Evolutionary conservation across 331 rosid genomes (phyloP).

Genomic region (Spiraea crenata): DNA sequence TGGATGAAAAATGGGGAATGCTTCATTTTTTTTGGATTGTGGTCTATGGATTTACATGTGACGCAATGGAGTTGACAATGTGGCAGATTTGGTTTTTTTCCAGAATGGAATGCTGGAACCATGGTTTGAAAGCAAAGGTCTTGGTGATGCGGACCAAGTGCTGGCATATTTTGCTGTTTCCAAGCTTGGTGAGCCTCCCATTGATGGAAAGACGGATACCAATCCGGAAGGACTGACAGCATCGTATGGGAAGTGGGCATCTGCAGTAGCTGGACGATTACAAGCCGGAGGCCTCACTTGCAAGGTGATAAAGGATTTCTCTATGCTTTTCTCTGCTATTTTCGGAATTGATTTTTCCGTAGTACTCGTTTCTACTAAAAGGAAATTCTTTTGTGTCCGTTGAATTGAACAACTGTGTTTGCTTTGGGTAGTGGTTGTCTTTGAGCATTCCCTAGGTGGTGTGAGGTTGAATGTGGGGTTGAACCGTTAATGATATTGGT

Average conservation of each 20-base stretch:
- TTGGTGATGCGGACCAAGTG: slow-evolving; percentile 67
- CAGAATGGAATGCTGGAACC: slow-evolving; percentile 99
- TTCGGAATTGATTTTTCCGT: neutral
- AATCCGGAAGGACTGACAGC: slow-evolving; percentile 95
- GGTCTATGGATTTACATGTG: neutral
- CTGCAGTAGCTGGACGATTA: slow-evolving; percentile 64
- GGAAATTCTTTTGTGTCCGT: neutral
- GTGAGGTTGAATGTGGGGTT: neutral
- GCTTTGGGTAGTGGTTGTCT: neutral
- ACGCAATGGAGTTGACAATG: slow-evolving; percentile 39
- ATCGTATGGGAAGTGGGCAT: slow-evolving; percentile 89
- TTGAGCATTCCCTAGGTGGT: neutral
- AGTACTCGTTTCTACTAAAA: neutral
- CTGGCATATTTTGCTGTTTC: slow-evolving; percentile 92
- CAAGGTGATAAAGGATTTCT: slow-evolving; percentile 46
- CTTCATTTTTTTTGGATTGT: neutral
- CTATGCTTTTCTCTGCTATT: neutral
- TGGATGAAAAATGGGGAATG: neutral
- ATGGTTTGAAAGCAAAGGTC: slow-evolving; percentile 76
- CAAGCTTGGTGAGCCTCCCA: slow-evolving; percentile 82
- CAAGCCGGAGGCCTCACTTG: slow-evolving; percentile 85
- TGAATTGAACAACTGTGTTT: neutral
- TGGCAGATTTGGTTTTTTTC: slow-evolving; percentile 94
- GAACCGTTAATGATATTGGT: neutral
- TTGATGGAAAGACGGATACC: slow-evolving; percentile 87